Percentiles rank a stretch among this genome's conserved stretches.
Conservation (phyloP, 441 rosid species). For the Bruguiera hainesii region DNA sequence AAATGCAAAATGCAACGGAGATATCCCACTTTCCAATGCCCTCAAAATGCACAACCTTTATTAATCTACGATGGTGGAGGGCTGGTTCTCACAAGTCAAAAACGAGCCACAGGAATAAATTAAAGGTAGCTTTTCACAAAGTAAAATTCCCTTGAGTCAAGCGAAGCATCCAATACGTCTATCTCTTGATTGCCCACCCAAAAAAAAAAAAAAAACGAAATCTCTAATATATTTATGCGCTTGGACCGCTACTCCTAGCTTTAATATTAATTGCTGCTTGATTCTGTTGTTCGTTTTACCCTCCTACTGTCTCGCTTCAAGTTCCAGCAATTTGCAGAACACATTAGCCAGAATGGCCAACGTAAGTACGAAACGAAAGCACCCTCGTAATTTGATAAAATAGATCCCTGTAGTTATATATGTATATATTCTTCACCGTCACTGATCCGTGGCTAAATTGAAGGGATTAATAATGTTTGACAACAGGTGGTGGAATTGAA, state of each 20-base stretch:
- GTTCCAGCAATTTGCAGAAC: background rate
- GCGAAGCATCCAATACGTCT: constrained; percentile 39
- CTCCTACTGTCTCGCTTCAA: background rate
- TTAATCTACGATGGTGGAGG: background rate
- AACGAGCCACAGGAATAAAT: constrained; percentile 18
- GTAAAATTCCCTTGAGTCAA: constrained; percentile 26
- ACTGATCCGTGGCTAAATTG: background rate
- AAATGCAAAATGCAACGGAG: no score
- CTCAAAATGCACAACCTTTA: background rate
- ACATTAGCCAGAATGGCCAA: constrained; percentile 31
- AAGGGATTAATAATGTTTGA: background rate
- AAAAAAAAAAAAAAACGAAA: no score
- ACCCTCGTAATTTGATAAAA: background rate
- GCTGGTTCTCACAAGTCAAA: constrained; percentile 14
- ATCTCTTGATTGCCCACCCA: background rate
- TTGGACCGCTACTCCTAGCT: background rate
- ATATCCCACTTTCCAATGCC: no score
- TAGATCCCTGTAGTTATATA: background rate
- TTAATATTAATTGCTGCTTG: background rate
- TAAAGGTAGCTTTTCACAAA: constrained; percentile 22
- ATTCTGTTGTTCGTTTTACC: background rate
- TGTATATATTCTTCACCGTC: background rate
- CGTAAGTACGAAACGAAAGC: constrained; percentile 27
- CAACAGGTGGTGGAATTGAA: constrained; percentile 67
- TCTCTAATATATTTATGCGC: constrained; percentile 11